Base-by-base conservation (phyloP, 208 protist genomes). In the Wallacemonas sp. region DNA sequence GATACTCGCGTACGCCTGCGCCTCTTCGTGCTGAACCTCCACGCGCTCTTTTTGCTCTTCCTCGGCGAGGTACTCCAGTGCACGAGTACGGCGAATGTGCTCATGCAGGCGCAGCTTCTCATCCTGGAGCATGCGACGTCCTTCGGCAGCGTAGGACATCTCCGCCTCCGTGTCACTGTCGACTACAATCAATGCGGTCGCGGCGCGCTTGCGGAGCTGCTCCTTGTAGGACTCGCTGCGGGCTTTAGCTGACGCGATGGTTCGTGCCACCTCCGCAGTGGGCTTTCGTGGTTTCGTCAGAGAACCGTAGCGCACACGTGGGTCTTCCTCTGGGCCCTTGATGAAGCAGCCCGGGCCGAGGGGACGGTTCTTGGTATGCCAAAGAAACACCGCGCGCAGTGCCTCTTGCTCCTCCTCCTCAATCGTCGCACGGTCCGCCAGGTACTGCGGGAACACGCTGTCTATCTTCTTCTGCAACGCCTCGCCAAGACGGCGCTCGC, bases 301-400 rank as follows among this genome's bases (percentile, higher is more conserved):
- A 27, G 64, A 69, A 5, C 42, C 12, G 65, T 61, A 54, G 8
- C 24, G 27, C n/a, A 80, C 12, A 0, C 73, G 79, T 33, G 63
- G 71, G 45, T 79, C 67, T 27, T 79, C 44, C 29, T 52, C 69
- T 9, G 76, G 66, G 19, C 36, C 60, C 19, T 59, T 38, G 45
- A 78, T 71, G 46, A 83, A 65, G 52, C 67, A 63, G 48, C 76
- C 63, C 26, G 66, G 67, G 8, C 82, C 76, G 27, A 93, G 74
- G 1, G 83, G 84, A 33, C 77, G 72, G 24, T 81, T 59, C 36
- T 78, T 73, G 42, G 77, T 81, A 38, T 89, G 71, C 79, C 78
- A 83, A 1, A 27, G 60, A 13, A 87, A 71, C 3, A 87, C 22
- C n/a, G 22, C 22, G 2, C 17, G 21, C 12, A 87, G 57, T n/a